Base-by-base conservation (phyloP, 2,329 filamentous ascomycete species). In the Epichloe amarillans region DNA sequence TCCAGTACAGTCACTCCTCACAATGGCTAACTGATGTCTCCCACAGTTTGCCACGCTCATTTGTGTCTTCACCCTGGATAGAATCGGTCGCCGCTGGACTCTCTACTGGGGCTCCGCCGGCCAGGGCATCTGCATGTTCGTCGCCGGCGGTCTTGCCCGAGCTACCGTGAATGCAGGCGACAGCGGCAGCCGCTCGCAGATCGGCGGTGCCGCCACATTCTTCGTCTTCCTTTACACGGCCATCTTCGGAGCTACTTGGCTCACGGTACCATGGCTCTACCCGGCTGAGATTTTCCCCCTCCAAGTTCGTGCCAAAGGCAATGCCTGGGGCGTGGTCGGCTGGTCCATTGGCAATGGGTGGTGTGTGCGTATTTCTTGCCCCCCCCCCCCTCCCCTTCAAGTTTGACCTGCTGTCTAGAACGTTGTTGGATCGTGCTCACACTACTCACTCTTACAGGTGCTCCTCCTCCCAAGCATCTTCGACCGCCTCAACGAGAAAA, bases 11-110 rank as follows among this genome's bases (percentile, higher is more conserved):
- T 11, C 26, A 11, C 26, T 38, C 14, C 36, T 38, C 36, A 11
- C 5, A 38, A 38, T 5, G 7, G 36, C 5, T 15, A 4, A 38
- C 36, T n/a, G 5, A 6, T 2, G 7, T 7, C 6, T 30, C 10
- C 15, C 38, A 11, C 26, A 60, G 58, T 77, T 85, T 49, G 75
- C 79, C 0, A 86, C 83, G 0, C 68, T 85, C 11, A 75, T 86
- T 50, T 84, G 80, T 51, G 82, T 85, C 47, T 86, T 85, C 57
- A 86, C 82, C 0, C 68, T 86, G 0, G 83, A 86, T 58, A 72
- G 77, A 0, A 84, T 87, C 50, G 83, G 83, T 5, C 74, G 83
- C 11, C 74, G 83, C 14, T 82, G 80, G 78, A 85, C 82, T 0
- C 66, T 85, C 0, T 86, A 82, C 60, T 85, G 82, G 81, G 83